A percentile compares a stretch with the other conserved stretches of the same genome.
Evolutionary conservation across 2,329 filamentous ascomycete species (phyloP).

Genomic region (Escovopsis sp.): DNA sequence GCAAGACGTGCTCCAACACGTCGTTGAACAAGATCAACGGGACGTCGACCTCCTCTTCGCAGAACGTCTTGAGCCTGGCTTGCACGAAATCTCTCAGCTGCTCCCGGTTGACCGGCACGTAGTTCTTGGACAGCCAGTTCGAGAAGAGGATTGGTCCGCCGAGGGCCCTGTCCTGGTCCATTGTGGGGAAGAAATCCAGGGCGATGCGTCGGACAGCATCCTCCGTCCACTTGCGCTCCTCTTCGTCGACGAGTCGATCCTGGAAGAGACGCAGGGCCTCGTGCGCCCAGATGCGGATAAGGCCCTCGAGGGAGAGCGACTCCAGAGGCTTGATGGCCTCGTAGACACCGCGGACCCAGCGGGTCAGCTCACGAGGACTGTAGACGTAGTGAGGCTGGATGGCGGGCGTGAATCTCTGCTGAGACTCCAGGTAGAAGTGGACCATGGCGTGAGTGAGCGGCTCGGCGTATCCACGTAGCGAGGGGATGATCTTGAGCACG

Average conservation of each 20-base stretch:
- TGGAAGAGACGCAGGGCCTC: conserved; percentile 94
- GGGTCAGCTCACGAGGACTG: conserved; percentile 92
- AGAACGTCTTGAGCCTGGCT: conserved; percentile 92
- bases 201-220: conserved; percentile 77
- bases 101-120: conserved; percentile 90
- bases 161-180: conserved; percentile 78
- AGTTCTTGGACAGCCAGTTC: conserved; percentile 98
- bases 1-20: conserved; percentile 91
- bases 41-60: conserved; percentile 97
- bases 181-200: conserved; percentile 83
- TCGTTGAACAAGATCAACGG: conserved; percentile 99
- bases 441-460: conserved; percentile 96
- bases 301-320: conserved; percentile 70
- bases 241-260: conserved; percentile 86
- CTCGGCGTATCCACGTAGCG: conserved; percentile 88
- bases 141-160: conserved; percentile 93
- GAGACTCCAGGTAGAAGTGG: conserved; percentile 85
- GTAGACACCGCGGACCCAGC: conserved; percentile 95
- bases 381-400: conserved; percentile 99
- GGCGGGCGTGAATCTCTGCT: conserved; percentile 84
- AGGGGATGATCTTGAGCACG: conserved; percentile 89
- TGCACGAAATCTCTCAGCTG: conserved; percentile 95
- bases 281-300: conserved; percentile 95
- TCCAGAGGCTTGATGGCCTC: conserved; percentile 92
- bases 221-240: conserved; percentile 90